Evolutionary conservation across 129 eudicot genomes (phyloP).

Genomic region (Silybum marianum): DNA sequence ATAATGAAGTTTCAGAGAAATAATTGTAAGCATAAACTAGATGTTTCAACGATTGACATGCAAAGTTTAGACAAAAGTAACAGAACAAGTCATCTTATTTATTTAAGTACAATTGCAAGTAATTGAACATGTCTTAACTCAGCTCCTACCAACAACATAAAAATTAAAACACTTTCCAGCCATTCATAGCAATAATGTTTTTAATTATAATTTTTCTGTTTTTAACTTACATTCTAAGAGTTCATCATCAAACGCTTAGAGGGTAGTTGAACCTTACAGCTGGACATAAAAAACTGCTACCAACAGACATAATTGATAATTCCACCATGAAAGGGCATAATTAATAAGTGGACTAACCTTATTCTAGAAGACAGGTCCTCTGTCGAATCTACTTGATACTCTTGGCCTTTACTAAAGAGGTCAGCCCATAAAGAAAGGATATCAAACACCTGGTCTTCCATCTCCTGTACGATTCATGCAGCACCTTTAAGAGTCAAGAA

Average conservation of each 20-base stretch:
- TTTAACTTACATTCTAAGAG: background rate
- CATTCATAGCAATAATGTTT: background rate
- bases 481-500: slow-evolving; percentile 32
- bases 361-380: slow-evolving; percentile 63
- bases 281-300: background rate
- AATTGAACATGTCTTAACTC: background rate
- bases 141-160: background rate
- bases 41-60: background rate
- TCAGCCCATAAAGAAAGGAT: slow-evolving; percentile 90
- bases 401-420: slow-evolving; percentile 63
- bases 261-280: background rate
- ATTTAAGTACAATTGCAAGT: background rate
- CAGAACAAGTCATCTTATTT: background rate
- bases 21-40: background rate
- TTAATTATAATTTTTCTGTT: background rate
- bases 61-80: background rate
- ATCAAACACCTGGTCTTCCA: slow-evolving; percentile 95
- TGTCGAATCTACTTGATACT: slow-evolving; percentile 40
- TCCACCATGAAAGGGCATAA: background rate
- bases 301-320: background rate
- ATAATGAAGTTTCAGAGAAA: background rate
- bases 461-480: slow-evolving; percentile 65
- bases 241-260: background rate
- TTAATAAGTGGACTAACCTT: slow-evolving; percentile 45
- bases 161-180: background rate